Base-by-base conservation (phyloP, 164 flowering plant species). In the Taxillus chinensis region DNA sequence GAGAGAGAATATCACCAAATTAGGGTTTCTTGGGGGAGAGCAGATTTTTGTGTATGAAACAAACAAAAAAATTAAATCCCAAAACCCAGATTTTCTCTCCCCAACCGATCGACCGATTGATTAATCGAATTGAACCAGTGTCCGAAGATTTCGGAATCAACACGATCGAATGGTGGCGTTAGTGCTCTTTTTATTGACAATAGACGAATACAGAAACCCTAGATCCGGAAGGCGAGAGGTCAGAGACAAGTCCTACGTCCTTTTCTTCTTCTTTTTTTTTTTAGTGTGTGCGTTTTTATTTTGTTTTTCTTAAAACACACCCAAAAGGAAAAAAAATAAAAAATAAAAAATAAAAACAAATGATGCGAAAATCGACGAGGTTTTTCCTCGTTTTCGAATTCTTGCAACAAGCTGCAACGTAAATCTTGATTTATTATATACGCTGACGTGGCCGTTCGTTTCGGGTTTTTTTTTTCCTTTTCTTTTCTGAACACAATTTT, bases 161-260 rank as follows among this genome's bases (percentile, higher is more conserved):
- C 7, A 54, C 10, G 39, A 5, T 39, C 8, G 12, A 54, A 39
- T 17, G 57, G 57, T 12, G 74, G 67, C 64, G 57, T 57, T 51
- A 58, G 53, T 39, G 57, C 10, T 27, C 27, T 27, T 27, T 27
- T 27, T 27, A 27, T 41, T 41, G 62, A 53, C 41, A 49, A 62
- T 52, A 48, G 48, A 58, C 53, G 64, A 63, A 60, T 55, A 43
- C 39, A 61, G 56, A 75, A 75, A 71, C 76, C 79, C 76, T 72
- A 75, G 75, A 75, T 76, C 74, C 71, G 41, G 74, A 67, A 61
- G 62, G 62, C 62, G 70, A 70, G 52, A 62, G 68, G 74, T 59
- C 67, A 65, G 67, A 67, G 65, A 57, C 56, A 16, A 42, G 62
- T 52, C 61, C 70, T 53, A 3, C 45, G 60, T 65, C 8, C 5